These are phyloP conservation scores for Colletotrichum siamense DNA, from an alignment of 2,329 filamentous ascomycete species.

Conservation along the genomic window DNA sequence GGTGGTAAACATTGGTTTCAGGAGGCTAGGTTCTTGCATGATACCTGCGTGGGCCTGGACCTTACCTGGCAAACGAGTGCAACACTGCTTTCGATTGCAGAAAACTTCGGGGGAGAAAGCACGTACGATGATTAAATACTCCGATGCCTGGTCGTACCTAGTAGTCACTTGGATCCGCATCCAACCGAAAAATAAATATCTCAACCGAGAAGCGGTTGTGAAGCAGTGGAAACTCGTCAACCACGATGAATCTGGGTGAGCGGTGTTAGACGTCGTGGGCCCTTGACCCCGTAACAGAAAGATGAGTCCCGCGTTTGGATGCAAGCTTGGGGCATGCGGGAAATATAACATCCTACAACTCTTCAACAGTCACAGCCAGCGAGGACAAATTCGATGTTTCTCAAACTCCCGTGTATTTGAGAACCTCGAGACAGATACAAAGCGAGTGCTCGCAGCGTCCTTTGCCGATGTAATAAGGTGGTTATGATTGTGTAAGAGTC, in stretches of 20 bases:
- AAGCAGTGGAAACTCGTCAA: fast-evolving
- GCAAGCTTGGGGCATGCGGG: neutral
- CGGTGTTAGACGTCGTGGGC: neutral
- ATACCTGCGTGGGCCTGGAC: neutral
- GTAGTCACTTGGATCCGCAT: too few species aligned
- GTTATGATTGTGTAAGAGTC: too few species aligned
- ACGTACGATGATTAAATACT: too few species aligned
- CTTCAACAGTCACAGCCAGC: neutral
- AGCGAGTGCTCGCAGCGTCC: neutral
- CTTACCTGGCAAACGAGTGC: neutral
- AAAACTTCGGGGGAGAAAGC: too few species aligned
- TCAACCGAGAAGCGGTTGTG: neutral
- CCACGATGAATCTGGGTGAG: neutral
- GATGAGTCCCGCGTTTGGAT: neutral
- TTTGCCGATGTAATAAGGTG: too few species aligned
- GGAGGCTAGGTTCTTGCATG: neutral
- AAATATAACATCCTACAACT: neutral
- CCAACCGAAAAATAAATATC: too few species aligned
- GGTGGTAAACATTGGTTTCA: fast-evolving
- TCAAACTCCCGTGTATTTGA: neutral
- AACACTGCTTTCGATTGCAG: too few species aligned
- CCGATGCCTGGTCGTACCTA: too few species aligned
- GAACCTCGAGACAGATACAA: neutral
- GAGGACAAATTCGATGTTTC: neutral
- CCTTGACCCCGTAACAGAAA: neutral